Percentiles rank a stretch among this genome's conserved stretches.
These are phyloP conservation scores for Gossypium arboreum DNA, from an alignment of 345 rosid species.

Conservation along the genomic window DNA sequence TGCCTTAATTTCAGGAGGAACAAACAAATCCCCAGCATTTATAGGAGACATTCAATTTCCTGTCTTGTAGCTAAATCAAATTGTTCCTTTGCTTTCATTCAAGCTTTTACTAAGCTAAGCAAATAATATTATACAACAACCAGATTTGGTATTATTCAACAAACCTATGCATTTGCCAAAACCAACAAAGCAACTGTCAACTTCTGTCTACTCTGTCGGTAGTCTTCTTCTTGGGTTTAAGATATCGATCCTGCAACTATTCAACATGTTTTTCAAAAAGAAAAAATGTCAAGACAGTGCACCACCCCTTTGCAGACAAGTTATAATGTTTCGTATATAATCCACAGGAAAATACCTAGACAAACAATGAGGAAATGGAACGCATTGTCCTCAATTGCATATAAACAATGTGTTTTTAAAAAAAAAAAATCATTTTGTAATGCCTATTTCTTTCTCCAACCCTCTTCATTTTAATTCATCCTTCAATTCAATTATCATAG, in stretches of 20 bases:
- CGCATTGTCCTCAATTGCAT: no score
- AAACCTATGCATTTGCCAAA: background rate
- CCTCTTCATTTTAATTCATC: no score
- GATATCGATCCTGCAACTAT: conserved; percentile 39
- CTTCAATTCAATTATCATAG: no score
- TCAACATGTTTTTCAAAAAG: background rate
- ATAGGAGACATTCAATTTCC: conserved; percentile 78
- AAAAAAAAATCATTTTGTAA: no score
- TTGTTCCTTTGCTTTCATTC: conserved; percentile 70
- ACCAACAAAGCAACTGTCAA: background rate
- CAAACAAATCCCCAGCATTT: conserved; percentile 71
- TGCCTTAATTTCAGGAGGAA: conserved; percentile 50
- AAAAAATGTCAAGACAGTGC: background rate
- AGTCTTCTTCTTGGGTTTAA: conserved; percentile 30
- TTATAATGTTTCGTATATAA: no score
- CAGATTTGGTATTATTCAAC: conserved; percentile 8
- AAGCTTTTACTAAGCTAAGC: background rate
- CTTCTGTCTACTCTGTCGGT: conserved; percentile 27
- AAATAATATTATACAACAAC: background rate
- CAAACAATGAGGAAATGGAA: no score
- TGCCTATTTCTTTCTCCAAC: no score
- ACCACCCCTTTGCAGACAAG: background rate
- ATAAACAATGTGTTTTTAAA: no score
- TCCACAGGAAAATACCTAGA: no score
- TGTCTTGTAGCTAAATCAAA: conserved; percentile 71